Conservation (phyloP, 495 filamentous ascomycete species). For the Friedmanniomyces simplex region DNA sequence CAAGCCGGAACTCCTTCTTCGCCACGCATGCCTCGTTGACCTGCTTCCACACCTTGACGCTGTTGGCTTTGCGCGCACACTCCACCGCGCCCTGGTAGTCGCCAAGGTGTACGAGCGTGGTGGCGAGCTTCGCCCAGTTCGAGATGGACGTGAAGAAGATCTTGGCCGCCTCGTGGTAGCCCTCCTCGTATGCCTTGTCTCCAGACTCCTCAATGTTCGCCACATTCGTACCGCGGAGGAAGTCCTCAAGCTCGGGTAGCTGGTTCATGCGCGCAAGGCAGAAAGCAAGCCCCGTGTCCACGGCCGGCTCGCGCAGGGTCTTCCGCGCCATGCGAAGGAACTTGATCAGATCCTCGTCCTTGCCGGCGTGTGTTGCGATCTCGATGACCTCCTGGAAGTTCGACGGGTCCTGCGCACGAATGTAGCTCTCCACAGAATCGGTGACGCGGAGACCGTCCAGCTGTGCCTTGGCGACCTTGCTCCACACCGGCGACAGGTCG, state of each 20-base stretch:
- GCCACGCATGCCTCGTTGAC: constrained; percentile 93
- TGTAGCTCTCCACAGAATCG: constrained; percentile 94
- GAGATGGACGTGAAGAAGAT: constrained; percentile 98
- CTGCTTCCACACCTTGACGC: constrained; percentile 99
- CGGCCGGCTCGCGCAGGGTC: constrained; percentile 84
- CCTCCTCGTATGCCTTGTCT: constrained; percentile 95
- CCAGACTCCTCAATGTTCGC: constrained; percentile 91
- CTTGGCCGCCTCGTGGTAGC: constrained; percentile 91
- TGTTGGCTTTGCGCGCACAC: constrained; percentile 97
- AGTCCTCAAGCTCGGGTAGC: constrained; percentile 90
- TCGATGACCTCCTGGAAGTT: constrained; percentile 97
- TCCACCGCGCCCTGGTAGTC: constrained; percentile 98
- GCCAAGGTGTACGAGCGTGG: constrained; percentile 87
- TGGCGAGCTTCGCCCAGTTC: constrained; percentile 98
- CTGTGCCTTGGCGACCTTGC: constrained; percentile 96
- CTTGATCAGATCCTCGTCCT: constrained; percentile 96
- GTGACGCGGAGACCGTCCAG: constrained; percentile 88
- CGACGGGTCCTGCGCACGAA: constrained; percentile 81
- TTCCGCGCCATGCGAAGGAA: constrained; percentile 95
- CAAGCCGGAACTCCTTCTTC: constrained; percentile 98
- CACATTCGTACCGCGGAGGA: constrained; percentile 86
- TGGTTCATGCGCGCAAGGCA: constrained; percentile 85
- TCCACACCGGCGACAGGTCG: constrained; percentile 97
- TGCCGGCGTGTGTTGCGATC: constrained; percentile 87
- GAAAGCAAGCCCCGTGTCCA: constrained; percentile 90